Evolutionary conservation across 2,329 filamentous ascomycete species (phyloP).

Genomic region (Fusarium sp.): DNA sequence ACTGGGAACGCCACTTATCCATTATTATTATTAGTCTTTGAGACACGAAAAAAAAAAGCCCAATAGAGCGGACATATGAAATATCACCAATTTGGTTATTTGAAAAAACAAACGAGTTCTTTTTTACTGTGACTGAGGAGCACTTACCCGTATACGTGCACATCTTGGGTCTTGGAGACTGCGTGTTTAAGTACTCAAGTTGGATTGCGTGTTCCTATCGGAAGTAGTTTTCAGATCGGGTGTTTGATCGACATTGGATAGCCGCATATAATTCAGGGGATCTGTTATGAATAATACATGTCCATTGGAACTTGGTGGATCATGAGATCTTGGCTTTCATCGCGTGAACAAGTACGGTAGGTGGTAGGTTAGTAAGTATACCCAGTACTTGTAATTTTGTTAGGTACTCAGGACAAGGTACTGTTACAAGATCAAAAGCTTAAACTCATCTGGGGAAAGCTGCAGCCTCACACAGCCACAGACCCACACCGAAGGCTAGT

Average conservation of each 20-base stretch:
- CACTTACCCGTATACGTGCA: not conserved
- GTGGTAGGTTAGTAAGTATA: no score
- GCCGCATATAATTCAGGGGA: not conserved
- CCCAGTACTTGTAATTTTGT: not conserved
- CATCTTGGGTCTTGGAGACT: not conserved
- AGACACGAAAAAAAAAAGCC: conserved; percentile 30
- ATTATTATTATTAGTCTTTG: conserved; percentile 24
- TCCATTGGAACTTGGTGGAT: not conserved
- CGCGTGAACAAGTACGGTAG: not conserved
- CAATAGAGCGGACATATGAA: conserved; percentile 32
- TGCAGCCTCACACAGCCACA: not conserved
- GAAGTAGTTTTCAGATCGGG: not conserved
- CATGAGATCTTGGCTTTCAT: not conserved
- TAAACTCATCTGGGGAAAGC: conserved; percentile 6
- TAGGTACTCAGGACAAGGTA: not conserved
- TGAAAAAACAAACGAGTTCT: not conserved
- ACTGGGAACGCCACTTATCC: conserved; percentile 39
- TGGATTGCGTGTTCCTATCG: not conserved
- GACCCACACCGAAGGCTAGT: not conserved
- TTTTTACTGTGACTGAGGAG: conserved; percentile 17
- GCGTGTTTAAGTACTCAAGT: not conserved
- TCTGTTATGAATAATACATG: not conserved
- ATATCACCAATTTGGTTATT: conserved; percentile 2
- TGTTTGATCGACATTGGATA: not conserved
- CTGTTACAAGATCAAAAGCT: conserved; percentile 6